Conservation (phyloP, 176 grass and related monocot species). For the Zoysia japonica region DNA sequence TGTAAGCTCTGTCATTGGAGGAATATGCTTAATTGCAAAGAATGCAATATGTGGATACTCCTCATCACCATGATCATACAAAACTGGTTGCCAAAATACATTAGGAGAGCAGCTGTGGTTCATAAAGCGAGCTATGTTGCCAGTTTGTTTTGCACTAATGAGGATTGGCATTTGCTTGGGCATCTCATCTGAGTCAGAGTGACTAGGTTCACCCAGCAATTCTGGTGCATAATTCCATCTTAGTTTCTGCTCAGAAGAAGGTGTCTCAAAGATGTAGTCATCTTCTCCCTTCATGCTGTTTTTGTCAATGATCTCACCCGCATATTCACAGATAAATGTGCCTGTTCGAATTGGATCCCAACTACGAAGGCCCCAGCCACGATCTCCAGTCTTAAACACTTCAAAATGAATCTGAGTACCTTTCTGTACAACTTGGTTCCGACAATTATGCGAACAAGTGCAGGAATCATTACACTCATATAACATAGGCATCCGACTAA, state of each 20-base stretch:
- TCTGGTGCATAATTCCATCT: conserved; percentile 82
- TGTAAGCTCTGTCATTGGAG: conserved; percentile 83
- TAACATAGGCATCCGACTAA: conserved; percentile 59
- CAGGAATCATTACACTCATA: conserved; percentile 72
- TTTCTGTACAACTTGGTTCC: conserved; percentile 70
- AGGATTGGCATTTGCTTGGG: conserved; percentile 52
- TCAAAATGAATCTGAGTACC: conserved; percentile 74
- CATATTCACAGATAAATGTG: conserved; percentile 81
- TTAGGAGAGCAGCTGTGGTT: conserved; percentile 89
- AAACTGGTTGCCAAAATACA: conserved; percentile 82
- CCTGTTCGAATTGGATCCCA: conserved; percentile 86
- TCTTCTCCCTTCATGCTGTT: conserved; percentile 41
- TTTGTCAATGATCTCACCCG: conserved; percentile 70
- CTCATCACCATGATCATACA: conserved; percentile 70
- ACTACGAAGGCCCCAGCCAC: conserved; percentile 78
- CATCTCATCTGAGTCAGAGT: conserved; percentile 47
- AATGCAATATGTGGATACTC: conserved; percentile 75
- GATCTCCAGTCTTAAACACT: conserved; percentile 71
- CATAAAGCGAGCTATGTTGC: conserved; percentile 80
- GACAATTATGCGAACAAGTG: conserved; percentile 62
- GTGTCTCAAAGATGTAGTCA: conserved; percentile 60
- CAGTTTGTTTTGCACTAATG: conserved; percentile 65
- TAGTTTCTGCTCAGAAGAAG: conserved; percentile 57
- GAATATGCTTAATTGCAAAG: conserved; percentile 84
- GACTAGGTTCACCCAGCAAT: conserved; percentile 67